Evolutionary conservation across 1,139 yeast genomes (phyloP), one percentile per base, ranked within the genome.

Genomic region (Pichia sp.): DNA sequence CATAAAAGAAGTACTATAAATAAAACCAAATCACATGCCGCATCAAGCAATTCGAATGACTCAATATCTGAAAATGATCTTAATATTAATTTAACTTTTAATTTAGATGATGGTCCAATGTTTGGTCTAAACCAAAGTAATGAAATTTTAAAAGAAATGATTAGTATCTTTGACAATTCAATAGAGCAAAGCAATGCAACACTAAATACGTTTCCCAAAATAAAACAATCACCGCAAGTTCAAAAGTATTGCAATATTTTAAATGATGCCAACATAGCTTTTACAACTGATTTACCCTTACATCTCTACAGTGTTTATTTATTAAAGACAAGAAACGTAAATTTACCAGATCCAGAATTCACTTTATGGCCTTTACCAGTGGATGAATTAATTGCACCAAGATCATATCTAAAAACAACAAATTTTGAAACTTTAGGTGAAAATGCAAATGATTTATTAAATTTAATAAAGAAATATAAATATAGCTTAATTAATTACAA

Each of bases 291-390:
- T 62, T 65, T 81, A 36, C 76, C 79, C 0, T 55, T 77, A 0
- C 87, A 82, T 64, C 64, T 82, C 8, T 81, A 80, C 60, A 72
- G 80, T 14, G 55, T 77, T 0, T 67, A 71, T 47, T 65, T 81
- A 30, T 60, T 77, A 3, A 76, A 71, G 46, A 58, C 61, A 2
- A 51, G 57, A 33, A 62, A 68, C 25, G 58, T 70, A n/a, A 69
- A 74, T 51, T 69, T 70, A 52, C 83, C 84, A 2, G 46, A 54
- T 1, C 49, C 56, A 5, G 50, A 53, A 3, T 80, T 83, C 77
- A 52, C 74, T 1, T 56, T 67, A 1, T 81, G 84, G 84, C 84
- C 84, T 0, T 55, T 72, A 22, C 62, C 66, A 0, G 43, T 58
- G 2, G 57, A 64, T 2, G 56, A 58, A 13, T 72, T 74, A 0